These are phyloP conservation scores for Paramecium octaurelia DNA, from an alignment of 73 alveolate species.

Conservation along the genomic window DNA sequence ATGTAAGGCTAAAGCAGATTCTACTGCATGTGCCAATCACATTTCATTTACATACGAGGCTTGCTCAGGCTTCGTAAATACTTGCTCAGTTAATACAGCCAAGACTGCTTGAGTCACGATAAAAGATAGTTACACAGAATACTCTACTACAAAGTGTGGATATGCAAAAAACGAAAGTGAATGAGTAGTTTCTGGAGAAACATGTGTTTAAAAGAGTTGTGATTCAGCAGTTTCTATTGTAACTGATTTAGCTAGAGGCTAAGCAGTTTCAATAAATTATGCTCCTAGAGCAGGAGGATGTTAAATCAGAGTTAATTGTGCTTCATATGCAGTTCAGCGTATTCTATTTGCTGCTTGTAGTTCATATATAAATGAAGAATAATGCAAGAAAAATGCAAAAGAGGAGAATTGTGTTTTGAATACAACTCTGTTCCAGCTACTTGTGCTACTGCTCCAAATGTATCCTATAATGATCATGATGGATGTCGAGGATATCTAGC, in stretches of 20 bases:
- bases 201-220: neutral
- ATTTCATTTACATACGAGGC: neutral
- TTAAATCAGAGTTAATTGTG: neutral
- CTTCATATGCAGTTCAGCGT: neutral
- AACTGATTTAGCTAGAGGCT: neutral
- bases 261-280: neutral
- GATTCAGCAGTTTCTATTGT: neutral
- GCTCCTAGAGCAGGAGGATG: neutral
- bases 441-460: neutral
- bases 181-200: neutral
- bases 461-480: neutral
- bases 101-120: neutral
- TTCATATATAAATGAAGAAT: neutral
- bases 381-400: neutral
- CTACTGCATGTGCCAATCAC: too few species aligned
- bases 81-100: neutral
- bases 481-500: neutral
- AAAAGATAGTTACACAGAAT: neutral
- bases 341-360: neutral
- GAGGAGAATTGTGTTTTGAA: neutral
- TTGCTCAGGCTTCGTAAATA: neutral
- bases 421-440: neutral
- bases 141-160: neutral
- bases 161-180: neutral
- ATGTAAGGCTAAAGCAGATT: neutral